Evolutionary conservation across 768 basidiomycete genomes (phyloP).

Genomic region (Lentinula aciculospora): DNA sequence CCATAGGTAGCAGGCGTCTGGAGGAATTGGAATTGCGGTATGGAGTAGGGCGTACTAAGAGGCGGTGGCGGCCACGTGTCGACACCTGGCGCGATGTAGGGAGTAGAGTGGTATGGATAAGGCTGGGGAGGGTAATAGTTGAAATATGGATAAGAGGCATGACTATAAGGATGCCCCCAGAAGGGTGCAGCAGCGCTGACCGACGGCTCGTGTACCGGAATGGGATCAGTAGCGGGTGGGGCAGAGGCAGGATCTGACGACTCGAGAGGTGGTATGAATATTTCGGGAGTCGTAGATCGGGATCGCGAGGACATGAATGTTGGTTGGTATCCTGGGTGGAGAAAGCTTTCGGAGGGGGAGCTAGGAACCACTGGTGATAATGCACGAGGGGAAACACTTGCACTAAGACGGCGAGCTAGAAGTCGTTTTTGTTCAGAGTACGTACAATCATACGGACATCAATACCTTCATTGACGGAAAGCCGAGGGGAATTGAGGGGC

Average conservation of each 20-base stretch:
- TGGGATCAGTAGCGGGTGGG: background rate
- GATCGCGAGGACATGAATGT: background rate
- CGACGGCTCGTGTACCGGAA: background rate
- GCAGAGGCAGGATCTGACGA: background rate
- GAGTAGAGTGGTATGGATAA: background rate
- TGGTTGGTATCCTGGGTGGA: background rate
- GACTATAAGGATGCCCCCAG: background rate
- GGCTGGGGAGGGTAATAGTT: conserved; percentile 1
- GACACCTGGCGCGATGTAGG: background rate
- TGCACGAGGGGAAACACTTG: background rate
- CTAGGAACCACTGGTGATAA: background rate
- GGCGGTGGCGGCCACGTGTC: background rate
- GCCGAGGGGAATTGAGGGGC: background rate
- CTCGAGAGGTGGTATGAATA: conserved; percentile 1
- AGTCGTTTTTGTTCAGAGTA: background rate
- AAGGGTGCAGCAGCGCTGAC: background rate
- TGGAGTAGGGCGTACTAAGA: background rate
- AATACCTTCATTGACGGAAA: background rate
- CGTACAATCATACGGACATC: background rate
- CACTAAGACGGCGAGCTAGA: background rate
- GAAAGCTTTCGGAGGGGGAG: background rate
- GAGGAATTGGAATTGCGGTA: conserved; percentile 1
- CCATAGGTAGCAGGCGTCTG: background rate
- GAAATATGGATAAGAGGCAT: background rate
- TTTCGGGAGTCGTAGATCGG: background rate